Percentiles rank a stretch among this genome's conserved stretches.
Conservation (phyloP, 306 rosid species). For the Cucumis melo region DNA sequence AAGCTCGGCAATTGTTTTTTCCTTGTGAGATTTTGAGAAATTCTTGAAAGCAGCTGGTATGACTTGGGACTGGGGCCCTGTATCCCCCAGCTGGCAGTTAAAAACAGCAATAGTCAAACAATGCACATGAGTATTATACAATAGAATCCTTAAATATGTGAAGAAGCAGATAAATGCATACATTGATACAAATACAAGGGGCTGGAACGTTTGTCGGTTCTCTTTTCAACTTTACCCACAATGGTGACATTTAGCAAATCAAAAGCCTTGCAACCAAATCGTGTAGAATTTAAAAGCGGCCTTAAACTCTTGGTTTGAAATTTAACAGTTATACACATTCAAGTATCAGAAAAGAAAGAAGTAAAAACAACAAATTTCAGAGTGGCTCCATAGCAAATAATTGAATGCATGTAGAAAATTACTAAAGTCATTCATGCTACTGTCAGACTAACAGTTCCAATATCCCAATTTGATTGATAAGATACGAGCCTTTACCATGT, state of each 20-base stretch:
- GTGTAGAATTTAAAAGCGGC: not conserved
- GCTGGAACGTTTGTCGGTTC: not conserved
- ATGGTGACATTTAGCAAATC: not conserved
- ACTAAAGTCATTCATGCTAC: not conserved
- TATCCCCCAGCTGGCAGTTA: slow-evolving; percentile 30
- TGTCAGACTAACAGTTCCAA: not conserved
- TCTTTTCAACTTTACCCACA: not conserved
- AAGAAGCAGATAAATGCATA: not conserved
- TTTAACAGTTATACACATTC: not conserved
- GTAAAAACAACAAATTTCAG: not conserved
- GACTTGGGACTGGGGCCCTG: slow-evolving; percentile 39
- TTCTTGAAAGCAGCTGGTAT: slow-evolving; percentile 44
- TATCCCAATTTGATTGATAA: not conserved
- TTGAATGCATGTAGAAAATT: not conserved
- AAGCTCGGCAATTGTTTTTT: slow-evolving; percentile 57
- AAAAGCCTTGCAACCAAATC: slow-evolving; percentile 1
- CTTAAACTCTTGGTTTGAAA: not conserved
- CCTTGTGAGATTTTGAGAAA: slow-evolving; percentile 53
- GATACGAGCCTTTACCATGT: not conserved
- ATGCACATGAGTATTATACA: not conserved
- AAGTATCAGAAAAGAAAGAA: not conserved
- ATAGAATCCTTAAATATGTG: not conserved
- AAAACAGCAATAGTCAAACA: slow-evolving; percentile 20
- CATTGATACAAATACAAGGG: not conserved
- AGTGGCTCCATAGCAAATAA: not conserved